phyloP scores from a whole-genome alignment of 1,139 yeast genomes.

The Pichia sp. region DNA sequence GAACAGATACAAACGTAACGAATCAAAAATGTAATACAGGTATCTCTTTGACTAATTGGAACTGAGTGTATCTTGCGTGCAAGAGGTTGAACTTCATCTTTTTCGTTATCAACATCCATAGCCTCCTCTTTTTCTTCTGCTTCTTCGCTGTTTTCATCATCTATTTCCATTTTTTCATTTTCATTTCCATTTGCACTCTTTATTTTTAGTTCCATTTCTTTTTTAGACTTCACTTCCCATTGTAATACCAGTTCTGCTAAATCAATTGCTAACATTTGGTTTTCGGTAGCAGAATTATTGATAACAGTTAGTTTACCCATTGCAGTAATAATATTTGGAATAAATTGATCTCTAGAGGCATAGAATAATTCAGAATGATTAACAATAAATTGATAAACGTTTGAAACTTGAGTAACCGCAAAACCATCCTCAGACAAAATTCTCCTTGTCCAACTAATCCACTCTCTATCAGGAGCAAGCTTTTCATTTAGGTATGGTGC shows the following conservation, averaged over 20 bases:
- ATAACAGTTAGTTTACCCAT: constrained; percentile 87
- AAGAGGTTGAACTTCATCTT: neutral
- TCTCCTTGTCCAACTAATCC: constrained; percentile 96
- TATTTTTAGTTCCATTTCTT: constrained; percentile 6
- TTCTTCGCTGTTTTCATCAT: constrained; percentile 21
- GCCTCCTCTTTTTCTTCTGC: constrained; percentile 3
- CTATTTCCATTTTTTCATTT: constrained; percentile 22
- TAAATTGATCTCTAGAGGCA: constrained; percentile 81
- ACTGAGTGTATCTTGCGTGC: constrained; percentile 39
- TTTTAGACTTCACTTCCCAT: constrained; percentile 66
- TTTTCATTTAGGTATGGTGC: constrained; percentile 85
- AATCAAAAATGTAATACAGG: constrained; percentile 85
- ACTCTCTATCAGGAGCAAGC: constrained; percentile 61
- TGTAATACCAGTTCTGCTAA: constrained; percentile 75
- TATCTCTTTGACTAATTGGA: constrained; percentile 79
- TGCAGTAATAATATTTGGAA: constrained; percentile 86
- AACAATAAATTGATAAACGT: constrained; percentile 84
- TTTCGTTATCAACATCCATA: constrained; percentile 7
- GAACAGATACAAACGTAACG: constrained; percentile 85
- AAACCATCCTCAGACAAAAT: constrained; percentile 88
- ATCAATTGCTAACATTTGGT: constrained; percentile 81
- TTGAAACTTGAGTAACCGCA: constrained; percentile 74
- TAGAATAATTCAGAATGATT: constrained; percentile 81
- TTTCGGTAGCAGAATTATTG: constrained; percentile 75
- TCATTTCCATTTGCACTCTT: constrained; percentile 2